Evolutionary conservation across 1,139 yeast species (phyloP), one percentile per base, ranked within the genome.

Genomic region (Martiniozyma asiatica): DNA sequence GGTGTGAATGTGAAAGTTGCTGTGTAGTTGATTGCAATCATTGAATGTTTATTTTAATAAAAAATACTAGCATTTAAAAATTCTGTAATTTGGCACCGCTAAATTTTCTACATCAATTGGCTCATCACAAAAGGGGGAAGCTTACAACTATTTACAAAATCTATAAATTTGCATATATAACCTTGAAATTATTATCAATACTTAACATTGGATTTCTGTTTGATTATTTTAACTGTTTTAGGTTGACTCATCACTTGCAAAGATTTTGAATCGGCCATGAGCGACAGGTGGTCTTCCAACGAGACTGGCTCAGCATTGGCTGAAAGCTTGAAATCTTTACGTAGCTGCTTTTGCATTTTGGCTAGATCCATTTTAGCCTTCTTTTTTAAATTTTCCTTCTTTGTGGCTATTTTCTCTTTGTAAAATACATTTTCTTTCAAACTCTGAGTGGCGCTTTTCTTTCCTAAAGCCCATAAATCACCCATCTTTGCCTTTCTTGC

Each of bases 391-490:
- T 43, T 42, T 18, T 44, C 42, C 25, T 44, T 49, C 34, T 50
- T 52, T 26, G 37, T 38, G 31, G 49, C 44, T 20, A 53, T 37
- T 20, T 43, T 40, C 10, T 45, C 50, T 26, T 47, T 34, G 25
- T 50, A 51, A 25, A 46, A 49, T 1, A 34, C 34, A 22, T 44
- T 48, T 32, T 51, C 54, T 28, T 50, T 50, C 9, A 38, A 42
- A 4, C 56, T 48, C 26, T 61, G 63, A 4, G 60, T 51, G 9
- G 65, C 72, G 7, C 76, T 65, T 56, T 87, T 87, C 27, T 77
- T 79, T 17, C 73, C 89, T 32, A 82, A 59, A 0, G 79, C 77
- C 97, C 97, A 89, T 33, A 78, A 56, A 50, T 89, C 99, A n/a
- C 96, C 95, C 47, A 73, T 69, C 22, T 56, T 58, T 0, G 82